phyloP scores from a whole-genome alignment of 805 yeast species.

The Teunomyces gatunensis region DNA sequence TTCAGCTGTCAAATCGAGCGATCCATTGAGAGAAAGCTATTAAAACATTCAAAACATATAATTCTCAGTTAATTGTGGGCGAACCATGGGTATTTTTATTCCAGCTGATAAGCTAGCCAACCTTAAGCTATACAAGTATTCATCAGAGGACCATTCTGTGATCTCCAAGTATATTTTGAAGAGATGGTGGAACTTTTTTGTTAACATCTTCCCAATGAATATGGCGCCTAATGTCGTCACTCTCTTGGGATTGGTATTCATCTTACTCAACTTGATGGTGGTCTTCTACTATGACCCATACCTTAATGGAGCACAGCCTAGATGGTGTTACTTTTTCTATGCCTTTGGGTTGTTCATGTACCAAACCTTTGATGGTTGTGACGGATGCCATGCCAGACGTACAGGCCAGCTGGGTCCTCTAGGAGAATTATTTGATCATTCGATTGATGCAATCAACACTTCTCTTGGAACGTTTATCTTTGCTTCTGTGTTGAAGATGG shows the following conservation, averaged over 20 bases:
- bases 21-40: neutral
- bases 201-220: constrained; percentile 71
- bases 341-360: constrained; percentile 84
- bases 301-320: constrained; percentile 57
- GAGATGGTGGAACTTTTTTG: constrained; percentile 78
- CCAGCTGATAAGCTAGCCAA: constrained; percentile 51
- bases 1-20: neutral
- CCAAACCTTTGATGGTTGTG: constrained; percentile 95
- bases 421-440: constrained; percentile 93
- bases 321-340: constrained; percentile 73
- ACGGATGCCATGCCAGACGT: constrained; percentile 91
- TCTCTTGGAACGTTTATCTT: constrained; percentile 74
- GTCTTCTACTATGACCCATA: constrained; percentile 74
- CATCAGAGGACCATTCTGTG: constrained; percentile 78
- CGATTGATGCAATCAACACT: constrained; percentile 71
- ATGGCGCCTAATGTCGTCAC: constrained; percentile 95
- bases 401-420: constrained; percentile 94
- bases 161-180: constrained; percentile 72
- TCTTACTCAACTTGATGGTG: constrained; percentile 58
- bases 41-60: neutral
- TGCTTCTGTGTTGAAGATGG: constrained; percentile 73
- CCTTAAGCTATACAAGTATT: constrained; percentile 60
- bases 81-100: constrained; percentile 61
- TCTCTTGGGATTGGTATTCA: constrained; percentile 70
- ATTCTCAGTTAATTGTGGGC: no score